Conservation (phyloP, 2,329 filamentous ascomycete species). For the Albifimbria verrucaria region DNA sequence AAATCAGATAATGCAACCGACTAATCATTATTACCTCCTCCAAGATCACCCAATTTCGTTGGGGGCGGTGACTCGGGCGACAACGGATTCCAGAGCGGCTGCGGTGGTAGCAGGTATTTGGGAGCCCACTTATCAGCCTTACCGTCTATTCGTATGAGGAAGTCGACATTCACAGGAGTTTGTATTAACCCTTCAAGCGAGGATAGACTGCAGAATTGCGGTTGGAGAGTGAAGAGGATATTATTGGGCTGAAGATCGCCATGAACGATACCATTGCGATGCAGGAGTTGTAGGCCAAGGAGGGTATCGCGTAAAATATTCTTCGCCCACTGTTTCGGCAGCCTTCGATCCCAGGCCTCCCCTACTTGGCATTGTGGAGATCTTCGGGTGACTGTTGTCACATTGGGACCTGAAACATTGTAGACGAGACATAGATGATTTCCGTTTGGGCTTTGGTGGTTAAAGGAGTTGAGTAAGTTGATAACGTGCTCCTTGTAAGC, state of each 20-base stretch:
- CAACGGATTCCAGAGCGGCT: background rate
- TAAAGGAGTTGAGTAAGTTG: background rate
- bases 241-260: background rate
- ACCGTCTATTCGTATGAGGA: background rate
- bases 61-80: background rate
- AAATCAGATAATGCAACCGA: no score
- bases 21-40: background rate
- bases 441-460: background rate
- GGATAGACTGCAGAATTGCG: background rate
- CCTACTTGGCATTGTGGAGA: background rate
- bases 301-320: background rate
- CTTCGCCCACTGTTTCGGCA: background rate
- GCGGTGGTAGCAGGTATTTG: background rate
- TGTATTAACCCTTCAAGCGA: background rate
- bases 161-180: background rate
- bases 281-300: background rate
- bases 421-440: background rate
- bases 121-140: background rate
- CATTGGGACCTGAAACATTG: background rate
- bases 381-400: background rate
- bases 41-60: background rate
- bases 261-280: background rate
- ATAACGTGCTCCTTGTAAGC: background rate
- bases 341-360: background rate
- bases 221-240: background rate